Percentiles rank a stretch among this genome's conserved stretches.
Evolutionary conservation across 495 filamentous ascomycete genomes (phyloP).

Genomic region (Aspergillus mulundensis): DNA sequence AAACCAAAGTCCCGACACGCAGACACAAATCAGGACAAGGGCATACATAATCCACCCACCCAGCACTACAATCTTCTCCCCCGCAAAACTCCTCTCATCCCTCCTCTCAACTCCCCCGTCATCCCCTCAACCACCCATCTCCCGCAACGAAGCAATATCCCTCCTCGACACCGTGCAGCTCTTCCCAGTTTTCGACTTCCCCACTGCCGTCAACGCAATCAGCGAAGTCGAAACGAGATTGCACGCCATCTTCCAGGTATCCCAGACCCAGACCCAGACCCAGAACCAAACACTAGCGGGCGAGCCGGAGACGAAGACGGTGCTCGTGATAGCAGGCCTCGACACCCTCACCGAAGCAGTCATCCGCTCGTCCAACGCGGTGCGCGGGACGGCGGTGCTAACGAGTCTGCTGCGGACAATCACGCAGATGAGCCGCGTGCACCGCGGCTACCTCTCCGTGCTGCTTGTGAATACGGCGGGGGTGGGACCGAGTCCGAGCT

Average conservation of each 20-base stretch:
- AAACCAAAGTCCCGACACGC: constrained; percentile 5
- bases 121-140: constrained; percentile 24
- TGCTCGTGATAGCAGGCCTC: constrained; percentile 36
- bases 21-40: constrained; percentile 6
- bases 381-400: constrained; percentile 35
- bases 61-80: constrained; percentile 76
- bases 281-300: not conserved
- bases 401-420: constrained; percentile 31
- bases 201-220: constrained; percentile 34
- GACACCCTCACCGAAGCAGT: constrained; percentile 37
- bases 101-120: constrained; percentile 14
- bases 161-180: constrained; percentile 37
- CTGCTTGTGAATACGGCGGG: constrained; percentile 40
- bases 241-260: constrained; percentile 14
- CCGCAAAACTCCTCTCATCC: constrained; percentile 59
- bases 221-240: constrained; percentile 28
- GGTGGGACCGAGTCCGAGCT: constrained; percentile 20
- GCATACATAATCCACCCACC: constrained; percentile 61
- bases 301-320: not conserved
- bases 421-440: constrained; percentile 29
- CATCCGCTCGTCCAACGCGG: constrained; percentile 38
- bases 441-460: constrained; percentile 29
- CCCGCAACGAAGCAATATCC: constrained; percentile 31
- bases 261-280: not conserved
- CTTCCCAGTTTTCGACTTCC: constrained; percentile 34